Evolutionary conservation across 768 basidiomycete species (phyloP).

Genomic region (Podaxis carcinomalis): DNA sequence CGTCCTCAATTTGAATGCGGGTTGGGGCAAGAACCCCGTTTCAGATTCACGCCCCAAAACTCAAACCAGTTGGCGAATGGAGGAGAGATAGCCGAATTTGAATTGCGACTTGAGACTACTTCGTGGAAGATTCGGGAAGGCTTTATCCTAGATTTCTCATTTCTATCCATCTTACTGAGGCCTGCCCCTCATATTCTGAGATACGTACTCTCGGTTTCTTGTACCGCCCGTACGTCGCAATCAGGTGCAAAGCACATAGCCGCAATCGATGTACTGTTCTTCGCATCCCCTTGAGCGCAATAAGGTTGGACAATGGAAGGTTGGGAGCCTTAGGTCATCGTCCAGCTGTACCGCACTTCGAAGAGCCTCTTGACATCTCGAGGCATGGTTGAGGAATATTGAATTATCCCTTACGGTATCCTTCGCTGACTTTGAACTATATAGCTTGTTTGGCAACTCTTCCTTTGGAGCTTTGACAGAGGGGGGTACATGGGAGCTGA

Average conservation of each 20-base stretch:
- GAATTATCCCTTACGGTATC: not conserved
- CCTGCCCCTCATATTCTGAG: not conserved
- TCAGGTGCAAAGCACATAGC: not conserved
- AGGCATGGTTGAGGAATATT: not conserved
- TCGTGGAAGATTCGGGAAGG: no score
- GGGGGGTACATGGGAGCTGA: not conserved
- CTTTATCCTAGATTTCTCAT: no score
- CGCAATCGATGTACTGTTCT: not conserved
- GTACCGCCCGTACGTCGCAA: not conserved
- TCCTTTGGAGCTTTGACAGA: not conserved
- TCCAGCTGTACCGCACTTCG: not conserved
- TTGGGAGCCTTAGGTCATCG: not conserved
- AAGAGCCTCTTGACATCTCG: not conserved
- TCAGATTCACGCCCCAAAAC: no score
- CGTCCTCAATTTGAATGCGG: no score
- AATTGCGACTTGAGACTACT: no score
- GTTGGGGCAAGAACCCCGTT: no score
- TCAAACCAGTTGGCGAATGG: no score
- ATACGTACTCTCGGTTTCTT: no score
- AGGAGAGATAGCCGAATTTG: no score
- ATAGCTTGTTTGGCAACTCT: not conserved
- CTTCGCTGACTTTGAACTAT: conserved; percentile 6
- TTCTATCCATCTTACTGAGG: no score
- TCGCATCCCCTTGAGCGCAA: not conserved
- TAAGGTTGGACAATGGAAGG: not conserved